Percentiles rank a stretch among this genome's conserved stretches.
phyloP scores from a whole-genome alignment of 495 filamentous ascomycete species.

The Evernia prunastri region DNA sequence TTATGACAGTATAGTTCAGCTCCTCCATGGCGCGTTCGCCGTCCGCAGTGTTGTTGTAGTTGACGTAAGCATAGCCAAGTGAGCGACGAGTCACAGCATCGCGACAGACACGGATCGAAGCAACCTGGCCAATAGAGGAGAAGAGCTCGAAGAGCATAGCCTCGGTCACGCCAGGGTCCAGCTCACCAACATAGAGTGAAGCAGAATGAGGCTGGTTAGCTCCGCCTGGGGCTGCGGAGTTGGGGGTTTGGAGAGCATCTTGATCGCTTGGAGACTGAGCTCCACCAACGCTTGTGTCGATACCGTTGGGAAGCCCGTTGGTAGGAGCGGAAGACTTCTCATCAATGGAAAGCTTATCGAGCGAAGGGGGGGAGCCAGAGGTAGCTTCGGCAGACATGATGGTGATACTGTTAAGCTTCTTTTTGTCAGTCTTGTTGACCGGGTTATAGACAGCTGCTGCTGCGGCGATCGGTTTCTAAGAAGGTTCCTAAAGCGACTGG shows the following conservation, averaged over 20 bases:
- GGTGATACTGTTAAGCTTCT: conserved; percentile 4
- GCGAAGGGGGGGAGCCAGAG: conserved; percentile 48
- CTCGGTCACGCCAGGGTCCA: conserved; percentile 95
- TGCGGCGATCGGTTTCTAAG: background rate
- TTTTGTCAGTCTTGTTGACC: background rate
- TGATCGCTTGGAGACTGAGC: conserved; percentile 46
- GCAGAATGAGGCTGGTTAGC: conserved; percentile 81
- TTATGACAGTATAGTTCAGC: conserved; percentile 99
- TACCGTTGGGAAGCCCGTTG: conserved; percentile 58
- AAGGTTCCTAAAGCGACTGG: background rate
- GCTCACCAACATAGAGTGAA: conserved; percentile 97
- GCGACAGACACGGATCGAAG: conserved; percentile 98
- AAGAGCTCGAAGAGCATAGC: conserved; percentile 99
- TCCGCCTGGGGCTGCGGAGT: conserved; percentile 60
- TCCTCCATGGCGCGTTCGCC: conserved; percentile 98
- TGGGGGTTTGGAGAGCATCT: conserved; percentile 60
- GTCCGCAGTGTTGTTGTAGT: conserved; percentile 96
- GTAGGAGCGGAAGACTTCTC: conserved; percentile 50
- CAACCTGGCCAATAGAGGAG: conserved; percentile 97
- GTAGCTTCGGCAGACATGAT: conserved; percentile 60
- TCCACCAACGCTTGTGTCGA: conserved; percentile 59
- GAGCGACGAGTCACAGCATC: conserved; percentile 98
- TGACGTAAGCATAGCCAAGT: conserved; percentile 98
- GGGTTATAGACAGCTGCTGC: background rate
- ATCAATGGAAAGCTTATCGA: conserved; percentile 63